Base-by-base conservation (phyloP, 202 grass and related monocot genomes). In the Schoenoplectus tabernaemontani region DNA sequence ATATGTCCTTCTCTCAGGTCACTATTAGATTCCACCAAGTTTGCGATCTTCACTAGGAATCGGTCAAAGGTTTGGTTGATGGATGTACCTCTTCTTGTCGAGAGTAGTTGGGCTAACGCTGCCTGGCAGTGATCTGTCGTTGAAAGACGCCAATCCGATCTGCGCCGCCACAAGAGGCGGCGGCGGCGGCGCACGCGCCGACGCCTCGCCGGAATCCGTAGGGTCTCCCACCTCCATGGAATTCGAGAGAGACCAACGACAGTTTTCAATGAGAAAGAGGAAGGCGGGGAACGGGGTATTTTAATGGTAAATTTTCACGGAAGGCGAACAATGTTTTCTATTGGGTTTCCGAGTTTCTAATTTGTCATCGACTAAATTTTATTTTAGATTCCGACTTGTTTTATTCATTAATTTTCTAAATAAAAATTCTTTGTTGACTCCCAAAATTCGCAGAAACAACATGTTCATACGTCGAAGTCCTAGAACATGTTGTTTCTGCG, bases 51-150 rank as follows among this genome's bases (percentile, higher is more conserved):
- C 69, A 34, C 16, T 0, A 68, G 0, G 23, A 68, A 43, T n/a
- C n/a, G n/a, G n/a, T n/a, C n/a, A n/a, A n/a, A 32, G 34, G 39
- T 16, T 80, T 19, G 4, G 6, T 33, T 15, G 22, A 64, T 44
- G 60, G 9, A 64, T 51, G 23, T 34, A 80, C 78, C 78, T 80
- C 42, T 80, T 80, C 28, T 39, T 80, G 44, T 80, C 78, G 32
- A 79, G 54, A 28, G 53, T 61, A 28, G 57, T 42, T n/a, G 54
- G 54, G 59, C 78, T 63, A 15, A 24, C 24, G 78, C 13, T 66
- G 13, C 23, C 78, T 10, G 59, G 38, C 41, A 80, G 39, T 33
- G 59, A 66, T 51, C 60, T 80, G 11, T 80, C 78, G 28, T 42
- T 65, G 41, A 30, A 9, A 28, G 58, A 47, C 19, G 60, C 42